phyloP scores from a whole-genome alignment of 305 asterid genomes.

The Coffea humblotiana region DNA sequence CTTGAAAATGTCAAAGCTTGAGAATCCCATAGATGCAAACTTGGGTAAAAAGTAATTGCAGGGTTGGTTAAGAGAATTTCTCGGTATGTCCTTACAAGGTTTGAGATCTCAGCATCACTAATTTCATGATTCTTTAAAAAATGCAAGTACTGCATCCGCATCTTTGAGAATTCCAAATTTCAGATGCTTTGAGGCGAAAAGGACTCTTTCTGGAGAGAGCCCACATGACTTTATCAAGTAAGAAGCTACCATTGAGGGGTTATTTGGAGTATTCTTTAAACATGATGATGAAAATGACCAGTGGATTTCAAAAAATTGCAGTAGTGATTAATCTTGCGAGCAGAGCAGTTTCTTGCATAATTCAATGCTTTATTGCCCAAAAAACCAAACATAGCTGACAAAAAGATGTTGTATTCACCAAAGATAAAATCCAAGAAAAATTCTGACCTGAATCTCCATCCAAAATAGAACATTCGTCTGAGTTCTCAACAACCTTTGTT shows the following conservation, averaged over 20 bases:
- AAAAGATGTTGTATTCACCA: background rate
- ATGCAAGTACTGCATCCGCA: slow-evolving; percentile 29
- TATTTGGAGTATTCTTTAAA: background rate
- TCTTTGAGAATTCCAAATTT: slow-evolving; percentile 12
- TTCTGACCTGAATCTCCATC: too few species aligned
- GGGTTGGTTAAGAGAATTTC: slow-evolving; percentile 14
- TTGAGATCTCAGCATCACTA: slow-evolving; percentile 23
- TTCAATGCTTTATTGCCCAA: background rate
- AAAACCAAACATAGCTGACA: background rate
- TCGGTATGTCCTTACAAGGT: slow-evolving; percentile 9
- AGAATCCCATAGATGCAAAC: slow-evolving; percentile 32
- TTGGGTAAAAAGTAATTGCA: slow-evolving; percentile 31
- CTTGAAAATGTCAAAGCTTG: slow-evolving; percentile 8
- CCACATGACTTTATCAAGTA: slow-evolving; percentile 13
- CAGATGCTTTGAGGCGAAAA: slow-evolving; percentile 17
- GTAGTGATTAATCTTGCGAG: background rate
- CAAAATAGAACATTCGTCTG: background rate
- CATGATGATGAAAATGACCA: background rate
- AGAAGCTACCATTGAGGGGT: background rate
- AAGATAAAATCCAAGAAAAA: too few species aligned
- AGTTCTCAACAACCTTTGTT: background rate
- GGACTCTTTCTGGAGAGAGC: slow-evolving; percentile 29
- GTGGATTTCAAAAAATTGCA: background rate
- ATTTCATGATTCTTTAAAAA: slow-evolving; percentile 28
- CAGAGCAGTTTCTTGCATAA: background rate